Base-by-base conservation (phyloP, 1,139 yeast genomes). In the Protomyces gravidus region DNA sequence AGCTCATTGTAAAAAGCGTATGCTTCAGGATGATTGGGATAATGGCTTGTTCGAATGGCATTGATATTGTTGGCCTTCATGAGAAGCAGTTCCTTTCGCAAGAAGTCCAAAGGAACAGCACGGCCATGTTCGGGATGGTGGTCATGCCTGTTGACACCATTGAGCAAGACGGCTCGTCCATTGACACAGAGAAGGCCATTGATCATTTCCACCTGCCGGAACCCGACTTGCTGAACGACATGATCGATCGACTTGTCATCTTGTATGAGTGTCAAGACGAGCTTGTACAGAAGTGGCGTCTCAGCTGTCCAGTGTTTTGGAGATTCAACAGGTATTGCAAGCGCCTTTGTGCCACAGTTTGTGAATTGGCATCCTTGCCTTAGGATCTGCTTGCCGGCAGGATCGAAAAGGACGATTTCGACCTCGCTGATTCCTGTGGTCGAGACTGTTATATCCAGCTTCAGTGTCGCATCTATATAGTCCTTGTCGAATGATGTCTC, bases 51-150 rank as follows among this genome's bases (percentile, higher is more conserved):
- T 30, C 76, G 66, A 26, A 73, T 66, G 1, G 76, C 73, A 63
- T 73, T 73, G 59, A 73, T 68, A 59, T 73, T 73, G 65, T 70
- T 67, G 51, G 66, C 64, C 63, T 73, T 73, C 76, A 73, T 73
- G 5, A 70, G 58, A 39, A 62, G 32, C 51, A 73, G 63, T 62
- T 73, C 76, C 13, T 67, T 62, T 51, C 67, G 65, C 28, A 72
- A 65, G 63, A 67, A 73, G 13, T 70, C 72, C 3, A 67, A 62
- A 5, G 73, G 70, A 9, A 73, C 70, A 0, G 76, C 74, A 19
- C 76, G 67, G n/a, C 76, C 76, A 48, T 60, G 64, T 11, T 61
- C 55, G 1, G 72, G 69, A 55, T 73, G 72, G 61, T 73, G 70
- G 46, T 73, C 76, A 60, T 73, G 76, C 19, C 75, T 66, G 60